Base-by-base conservation (phyloP, 768 basidiomycete species). In the Termitomyces sp. region DNA sequence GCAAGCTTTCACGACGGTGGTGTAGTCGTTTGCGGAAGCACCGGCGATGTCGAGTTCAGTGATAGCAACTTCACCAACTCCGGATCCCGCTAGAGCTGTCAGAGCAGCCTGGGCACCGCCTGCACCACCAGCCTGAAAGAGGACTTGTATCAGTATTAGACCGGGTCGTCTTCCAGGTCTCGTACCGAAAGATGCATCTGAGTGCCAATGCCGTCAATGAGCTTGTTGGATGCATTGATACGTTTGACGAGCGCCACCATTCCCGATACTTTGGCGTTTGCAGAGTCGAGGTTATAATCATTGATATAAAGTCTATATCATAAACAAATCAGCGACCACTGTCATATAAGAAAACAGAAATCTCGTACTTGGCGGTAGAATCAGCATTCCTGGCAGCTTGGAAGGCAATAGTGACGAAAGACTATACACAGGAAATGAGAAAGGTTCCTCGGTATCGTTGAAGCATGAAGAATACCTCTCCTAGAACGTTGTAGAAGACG, bases 331-430 rank as follows among this genome's bases (percentile, higher is more conserved):
- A 43, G n/a, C 18, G 9, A 20, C 1, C 5, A 18, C 16, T 16
- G 22, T n/a, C 6, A 20, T 24, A 13, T 1, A 35, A 14, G 8
- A 22, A 33, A 26, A 41, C n/a, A 20, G 16, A 33, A 20, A 54
- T 38, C 8, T 18, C 65, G 51, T 68, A 77, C 72, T 79, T 81
- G 30, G 81, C 79, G 28, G 61, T 74, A 28, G 76, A 70, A 67
- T 84, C 82, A 11, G 79, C 76, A 38, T 74, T 69, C 11, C 79
- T 70, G 6, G 81, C 81, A 28, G 79, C 76, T 59, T 72, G 63
- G 74, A 81, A 82, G 24, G 82, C 81, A 60, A 81, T 76, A 35
- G 71, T 72, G 63, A 84, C 74, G 67, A 80, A 82, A 48, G 73
- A 72, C 68, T 76, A 24, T 35, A 24, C 16, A 40, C 10, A n/a